phyloP scores from a whole-genome alignment of 1,139 yeast genomes.

The Zygotorulaspora mrakii region DNA sequence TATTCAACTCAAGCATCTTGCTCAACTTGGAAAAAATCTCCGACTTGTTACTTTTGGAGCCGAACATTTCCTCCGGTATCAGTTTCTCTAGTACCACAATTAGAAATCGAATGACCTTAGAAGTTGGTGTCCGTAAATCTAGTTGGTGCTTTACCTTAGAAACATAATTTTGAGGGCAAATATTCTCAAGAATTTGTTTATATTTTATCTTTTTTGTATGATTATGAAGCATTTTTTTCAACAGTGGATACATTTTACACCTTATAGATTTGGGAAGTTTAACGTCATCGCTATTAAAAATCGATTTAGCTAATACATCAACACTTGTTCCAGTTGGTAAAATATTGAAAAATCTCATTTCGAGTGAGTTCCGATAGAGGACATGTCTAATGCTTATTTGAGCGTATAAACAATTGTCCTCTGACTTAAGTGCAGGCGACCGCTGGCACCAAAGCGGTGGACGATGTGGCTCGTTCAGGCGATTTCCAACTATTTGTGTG shows the following conservation, averaged over 20 bases:
- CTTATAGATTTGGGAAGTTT: conserved; percentile 2
- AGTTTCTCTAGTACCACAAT: conserved; percentile 44
- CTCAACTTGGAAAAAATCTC: conserved; percentile 42
- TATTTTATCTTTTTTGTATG: conserved; percentile 19
- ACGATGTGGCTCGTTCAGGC: conserved; percentile 23
- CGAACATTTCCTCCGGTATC: conserved; percentile 55
- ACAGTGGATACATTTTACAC: conserved; percentile 6
- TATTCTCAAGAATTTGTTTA: conserved; percentile 17
- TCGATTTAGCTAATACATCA: conserved; percentile 10
- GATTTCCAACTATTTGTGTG: conserved; percentile 30
- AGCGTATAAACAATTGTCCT: not conserved
- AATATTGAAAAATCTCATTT: conserved; percentile 8
- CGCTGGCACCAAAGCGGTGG: conserved; percentile 22
- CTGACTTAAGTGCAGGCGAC: not conserved
- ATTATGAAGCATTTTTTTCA: conserved; percentile 16
- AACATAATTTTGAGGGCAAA: conserved; percentile 20
- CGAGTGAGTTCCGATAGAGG: conserved; percentile 15
- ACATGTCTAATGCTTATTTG: conserved; percentile 12
- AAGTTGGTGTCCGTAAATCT: conserved; percentile 15
- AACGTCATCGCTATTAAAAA: conserved; percentile 13
- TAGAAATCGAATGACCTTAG: conserved; percentile 42
- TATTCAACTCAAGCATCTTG: conserved; percentile 40
- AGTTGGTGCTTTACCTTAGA: conserved; percentile 13
- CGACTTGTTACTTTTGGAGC: conserved; percentile 48
- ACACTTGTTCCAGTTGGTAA: conserved; percentile 10